Conservation (phyloP, 306 rosid genomes). For the Castanea crenata region DNA sequence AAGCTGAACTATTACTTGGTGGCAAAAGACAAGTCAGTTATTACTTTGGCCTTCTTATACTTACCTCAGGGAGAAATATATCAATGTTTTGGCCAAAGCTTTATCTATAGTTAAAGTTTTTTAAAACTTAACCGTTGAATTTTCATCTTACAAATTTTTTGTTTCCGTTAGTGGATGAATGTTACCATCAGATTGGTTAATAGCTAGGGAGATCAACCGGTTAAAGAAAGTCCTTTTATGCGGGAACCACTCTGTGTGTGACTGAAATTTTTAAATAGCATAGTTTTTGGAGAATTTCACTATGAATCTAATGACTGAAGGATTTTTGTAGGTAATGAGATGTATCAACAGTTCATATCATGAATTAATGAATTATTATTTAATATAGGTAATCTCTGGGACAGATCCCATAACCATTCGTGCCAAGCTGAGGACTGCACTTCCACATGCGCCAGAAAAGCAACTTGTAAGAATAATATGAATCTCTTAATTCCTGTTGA, state of each 20-base stretch:
- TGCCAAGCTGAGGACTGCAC: slow-evolving; percentile 63
- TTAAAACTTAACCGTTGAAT: background rate
- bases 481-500: background rate
- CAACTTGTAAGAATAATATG: slow-evolving; percentile 68
- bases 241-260: background rate
- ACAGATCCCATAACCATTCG: slow-evolving; percentile 90
- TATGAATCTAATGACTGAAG: background rate
- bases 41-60: too few relatives aligned
- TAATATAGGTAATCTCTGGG: slow-evolving; percentile 72
- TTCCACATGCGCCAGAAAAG: slow-evolving; percentile 87
- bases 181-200: background rate
- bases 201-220: background rate
- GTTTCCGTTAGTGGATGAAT: background rate
- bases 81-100: background rate
- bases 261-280: background rate
- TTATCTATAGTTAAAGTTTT: background rate
- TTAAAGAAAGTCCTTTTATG: background rate
- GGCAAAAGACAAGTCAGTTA: too few relatives aligned
- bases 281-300: background rate
- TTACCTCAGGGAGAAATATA: too few relatives aligned
- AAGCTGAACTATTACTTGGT: too few relatives aligned
- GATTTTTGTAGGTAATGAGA: background rate
- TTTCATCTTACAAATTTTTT: background rate
- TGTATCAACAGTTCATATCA: background rate
- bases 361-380: background rate